phyloP scores from a whole-genome alignment of 192 early-diverging fungal genomes.

The Backusella tuberculispora region DNA sequence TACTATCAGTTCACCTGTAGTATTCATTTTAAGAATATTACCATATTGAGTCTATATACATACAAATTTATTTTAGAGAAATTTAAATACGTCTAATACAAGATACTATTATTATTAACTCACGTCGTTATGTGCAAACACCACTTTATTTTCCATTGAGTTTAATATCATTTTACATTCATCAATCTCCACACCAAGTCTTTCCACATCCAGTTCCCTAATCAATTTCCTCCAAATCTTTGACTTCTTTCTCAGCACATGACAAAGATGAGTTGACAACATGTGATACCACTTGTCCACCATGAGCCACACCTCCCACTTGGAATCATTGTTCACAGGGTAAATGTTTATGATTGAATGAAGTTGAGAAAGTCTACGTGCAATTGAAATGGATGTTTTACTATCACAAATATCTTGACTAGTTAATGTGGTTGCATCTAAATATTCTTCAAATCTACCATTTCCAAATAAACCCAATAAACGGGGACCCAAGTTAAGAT shows the following conservation, averaged over 20 bases:
- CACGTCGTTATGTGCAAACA: constrained; percentile 92
- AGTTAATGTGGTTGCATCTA: constrained; percentile 74
- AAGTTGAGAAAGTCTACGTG: constrained; percentile 68
- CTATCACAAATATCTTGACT: constrained; percentile 69
- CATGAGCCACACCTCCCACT: constrained; percentile 68
- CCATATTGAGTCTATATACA: constrained; percentile 75
- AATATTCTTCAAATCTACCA: constrained; percentile 84
- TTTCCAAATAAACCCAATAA: constrained; percentile 81
- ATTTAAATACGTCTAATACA: neutral
- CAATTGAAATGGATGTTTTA: constrained; percentile 70
- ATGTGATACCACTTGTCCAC: constrained; percentile 63
- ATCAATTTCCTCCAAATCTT: constrained; percentile 18
- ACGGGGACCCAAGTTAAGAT: constrained; percentile 72
- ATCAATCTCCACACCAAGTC: constrained; percentile 55
- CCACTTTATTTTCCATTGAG: constrained; percentile 60
- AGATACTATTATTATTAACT: constrained; percentile 11
- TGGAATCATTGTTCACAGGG: constrained; percentile 46
- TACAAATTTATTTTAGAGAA: neutral
- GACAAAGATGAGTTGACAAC: constrained; percentile 17
- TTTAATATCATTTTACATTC: constrained; percentile 44
- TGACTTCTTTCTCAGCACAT: constrained; percentile 2
- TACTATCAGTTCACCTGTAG: constrained; percentile 64
- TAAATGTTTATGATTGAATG: constrained; percentile 72
- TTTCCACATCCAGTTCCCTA: constrained; percentile 49
- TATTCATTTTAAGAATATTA: constrained; percentile 73